phyloP scores from a whole-genome alignment of 1,284 basidiomycete species.

The Serendipita sp. region DNA sequence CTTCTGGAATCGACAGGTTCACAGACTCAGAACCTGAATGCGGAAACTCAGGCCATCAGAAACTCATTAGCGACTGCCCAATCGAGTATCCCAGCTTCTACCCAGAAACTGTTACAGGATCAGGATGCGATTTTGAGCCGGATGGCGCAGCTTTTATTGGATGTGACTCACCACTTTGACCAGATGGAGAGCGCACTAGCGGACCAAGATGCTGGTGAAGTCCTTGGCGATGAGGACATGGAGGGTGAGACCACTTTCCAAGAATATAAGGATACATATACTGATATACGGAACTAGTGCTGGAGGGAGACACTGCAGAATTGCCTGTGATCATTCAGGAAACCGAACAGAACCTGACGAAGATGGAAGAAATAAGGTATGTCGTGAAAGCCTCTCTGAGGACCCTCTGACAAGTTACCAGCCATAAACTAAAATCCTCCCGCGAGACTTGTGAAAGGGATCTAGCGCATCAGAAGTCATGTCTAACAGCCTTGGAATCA shows the following conservation, averaged over 20 bases:
- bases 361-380: constrained; percentile 44
- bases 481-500: constrained; percentile 53
- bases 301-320: constrained; percentile 63
- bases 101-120: constrained; percentile 34
- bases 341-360: constrained; percentile 39
- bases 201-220: constrained; percentile 50
- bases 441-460: constrained; percentile 32
- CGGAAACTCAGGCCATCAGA: constrained; percentile 39
- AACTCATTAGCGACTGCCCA: constrained; percentile 32
- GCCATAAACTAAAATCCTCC: constrained; percentile 34
- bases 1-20: constrained; percentile 44
- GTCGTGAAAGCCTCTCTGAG: constrained; percentile 16
- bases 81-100: constrained; percentile 23
- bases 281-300: constrained; percentile 30
- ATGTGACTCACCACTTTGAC: constrained; percentile 54
- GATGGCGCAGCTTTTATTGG: constrained; percentile 62
- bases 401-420: constrained; percentile 16
- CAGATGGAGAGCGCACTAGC: constrained; percentile 53
- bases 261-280: background rate
- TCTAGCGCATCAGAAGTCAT: constrained; percentile 32
- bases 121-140: constrained; percentile 42
- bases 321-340: constrained; percentile 57
- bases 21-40: constrained; percentile 46
- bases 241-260: constrained; percentile 30
- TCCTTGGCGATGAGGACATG: constrained; percentile 50